Percentiles rank a stretch among this genome's conserved stretches.
Evolutionary conservation across 306 rosid species (phyloP).

Genomic region (Cicer bijugum): DNA sequence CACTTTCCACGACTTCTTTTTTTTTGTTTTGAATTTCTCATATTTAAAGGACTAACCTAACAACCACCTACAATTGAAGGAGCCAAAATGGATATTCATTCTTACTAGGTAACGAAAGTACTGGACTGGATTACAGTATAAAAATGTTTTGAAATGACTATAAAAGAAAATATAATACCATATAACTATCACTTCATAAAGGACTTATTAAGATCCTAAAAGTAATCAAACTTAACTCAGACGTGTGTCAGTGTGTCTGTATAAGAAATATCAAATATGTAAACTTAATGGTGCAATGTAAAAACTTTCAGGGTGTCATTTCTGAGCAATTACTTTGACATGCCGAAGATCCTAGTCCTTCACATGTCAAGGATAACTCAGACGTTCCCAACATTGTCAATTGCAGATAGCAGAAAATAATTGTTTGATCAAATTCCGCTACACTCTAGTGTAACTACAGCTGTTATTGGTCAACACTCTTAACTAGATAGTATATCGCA

Average conservation of each 20-base stretch:
- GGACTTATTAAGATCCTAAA: neutral
- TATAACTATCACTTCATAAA: neutral
- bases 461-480: neutral
- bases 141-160: neutral
- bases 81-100: neutral
- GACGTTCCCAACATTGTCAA: neutral
- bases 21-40: neutral
- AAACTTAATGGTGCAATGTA: neutral
- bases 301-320: slow-evolving; percentile 9
- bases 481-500: neutral
- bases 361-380: neutral
- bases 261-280: neutral
- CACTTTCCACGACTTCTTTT: neutral
- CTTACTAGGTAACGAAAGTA: neutral
- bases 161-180: slow-evolving; percentile 2
- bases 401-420: neutral
- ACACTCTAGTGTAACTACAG: neutral
- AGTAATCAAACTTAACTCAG: neutral
- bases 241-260: neutral
- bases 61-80: neutral
- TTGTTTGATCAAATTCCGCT: neutral
- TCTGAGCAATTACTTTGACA: neutral
- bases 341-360: neutral
- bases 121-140: neutral
- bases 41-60: neutral